Base-by-base conservation (phyloP, 169 alveolate genomes). In the Nephromyces sp. region DNA sequence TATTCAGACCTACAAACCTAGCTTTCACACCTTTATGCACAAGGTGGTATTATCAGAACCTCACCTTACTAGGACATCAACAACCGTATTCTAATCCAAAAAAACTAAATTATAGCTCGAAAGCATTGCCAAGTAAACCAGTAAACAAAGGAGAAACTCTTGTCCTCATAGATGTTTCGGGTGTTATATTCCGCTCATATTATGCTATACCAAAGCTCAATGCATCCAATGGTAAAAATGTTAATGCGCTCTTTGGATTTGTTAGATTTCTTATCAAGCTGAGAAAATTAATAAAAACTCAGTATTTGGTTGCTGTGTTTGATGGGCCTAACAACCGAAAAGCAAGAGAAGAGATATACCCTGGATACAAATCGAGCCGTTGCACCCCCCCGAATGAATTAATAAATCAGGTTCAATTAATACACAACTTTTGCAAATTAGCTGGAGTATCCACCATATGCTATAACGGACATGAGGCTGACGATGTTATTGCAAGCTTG, bases 381-480 rank as follows among this genome's bases (percentile, higher is more conserved):
- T 24, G 28, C 51, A 57, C 15, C 8, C 15, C n/a, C 15, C 68
- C 68, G 8, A n/a, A 62, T 21, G 68, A 62, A 8, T n/a, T 62
- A 15, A 15, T 8, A 8, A n/a, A 8, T 24, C 68, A 62, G 51
- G 8, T 62, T n/a, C 15, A 24, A 21, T n/a, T 62, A 57, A 57
- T n/a, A 62, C 51, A 15, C 51, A 62, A 21, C 8, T n/a, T 62
- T 8, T n/a, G 8, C 51, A n/a, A 62, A 8, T 57, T 62, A 8
- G 68, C 68, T 8, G 68, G 68, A 8, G 8, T 62, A 24, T 57
- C 68, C 15, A 15, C 68, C 51, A 21, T 62, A 15, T 15, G 68
- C 51, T 62, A 8, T 8, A 57, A 62, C 51, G 68, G n/a, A n/a
- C 51, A 21, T 62, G 68, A 62, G 51, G 68, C 68, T 57, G 68